Evolutionary conservation across 192 early-diverging fungal genomes (phyloP), one percentile per base, ranked within the genome.

Genomic region (Podila clonocystis): DNA sequence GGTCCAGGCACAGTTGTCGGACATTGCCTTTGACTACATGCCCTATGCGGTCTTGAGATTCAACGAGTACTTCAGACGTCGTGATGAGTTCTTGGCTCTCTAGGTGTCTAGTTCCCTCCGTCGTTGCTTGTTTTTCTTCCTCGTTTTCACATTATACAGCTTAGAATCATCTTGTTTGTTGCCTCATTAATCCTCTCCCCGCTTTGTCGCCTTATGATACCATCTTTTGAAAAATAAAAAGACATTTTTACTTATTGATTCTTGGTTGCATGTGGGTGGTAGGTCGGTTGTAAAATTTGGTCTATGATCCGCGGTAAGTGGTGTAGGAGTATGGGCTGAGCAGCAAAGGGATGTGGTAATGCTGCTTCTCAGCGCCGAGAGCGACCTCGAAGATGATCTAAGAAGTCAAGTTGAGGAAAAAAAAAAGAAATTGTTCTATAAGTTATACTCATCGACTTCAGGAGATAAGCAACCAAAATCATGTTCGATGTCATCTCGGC

Each of bases 11-110:
- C 88, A 90, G 29, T 83, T 96, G 24, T 97, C 95, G 11, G 95
- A 97, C 75, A 91, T 99, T 31, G 96, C 97, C 78, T 99, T 99
- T 91, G 94, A 97, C 73, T 99, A 99, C 75, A 90, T 93, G 85
- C 91, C 88, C 49, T 99, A 98, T 85, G 94, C 96, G 19, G 83
- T 90, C 17, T 77, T 93, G 76, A 84, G 96, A 26, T 93, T 98
- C 68, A 75, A 87, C 15, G 91, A 98, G 75, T 97, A 96, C 72
- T 87, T 85, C 69, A 90, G 83, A 69, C 84, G 86, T 12, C 83
- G 83, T 50, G 76, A 85, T 36, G 82, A 88, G 74, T 79, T 91
- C 33, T 73, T 88, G 22, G 67, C 78, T 17, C 58, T 85, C 58
- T 85, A 70, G 50, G 2, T n/a, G n/a, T 11, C n/a, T n/a, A n/a